A percentile compares a stretch with the other conserved stretches of the same genome.
Evolutionary conservation across 768 basidiomycete genomes (phyloP).

Genomic region (Termitomyces sp.): DNA sequence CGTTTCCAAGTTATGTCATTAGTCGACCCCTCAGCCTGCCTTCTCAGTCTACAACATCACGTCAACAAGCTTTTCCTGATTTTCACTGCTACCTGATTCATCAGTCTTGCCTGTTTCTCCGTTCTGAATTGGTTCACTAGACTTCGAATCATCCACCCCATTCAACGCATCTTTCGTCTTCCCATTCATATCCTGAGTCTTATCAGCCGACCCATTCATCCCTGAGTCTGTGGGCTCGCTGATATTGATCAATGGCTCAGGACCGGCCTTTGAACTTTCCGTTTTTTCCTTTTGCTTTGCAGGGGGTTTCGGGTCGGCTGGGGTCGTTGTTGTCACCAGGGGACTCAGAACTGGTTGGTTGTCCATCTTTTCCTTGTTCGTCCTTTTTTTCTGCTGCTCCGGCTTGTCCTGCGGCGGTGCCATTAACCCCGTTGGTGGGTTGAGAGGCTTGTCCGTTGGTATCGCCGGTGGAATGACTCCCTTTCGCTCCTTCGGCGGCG

Average conservation of each 20-base stretch:
- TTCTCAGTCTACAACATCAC: neutral
- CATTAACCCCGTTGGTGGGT: neutral
- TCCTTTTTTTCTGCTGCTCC: neutral
- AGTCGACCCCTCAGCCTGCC: neutral
- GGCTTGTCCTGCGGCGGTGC: neutral
- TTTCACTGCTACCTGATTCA: neutral
- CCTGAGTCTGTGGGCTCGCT: neutral
- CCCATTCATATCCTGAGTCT: neutral
- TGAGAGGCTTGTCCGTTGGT: neutral
- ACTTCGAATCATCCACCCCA: neutral
- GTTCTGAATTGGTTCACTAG: neutral
- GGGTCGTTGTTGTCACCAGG: neutral
- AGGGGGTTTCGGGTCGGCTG: neutral
- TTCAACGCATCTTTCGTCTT: neutral
- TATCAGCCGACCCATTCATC: neutral
- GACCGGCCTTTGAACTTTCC: neutral
- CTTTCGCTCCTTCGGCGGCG: neutral
- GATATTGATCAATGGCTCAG: constrained; percentile 1
- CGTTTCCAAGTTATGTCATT: neutral
- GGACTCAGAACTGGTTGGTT: neutral
- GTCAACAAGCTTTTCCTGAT: neutral
- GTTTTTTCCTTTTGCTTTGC: neutral
- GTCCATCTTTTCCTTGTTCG: neutral
- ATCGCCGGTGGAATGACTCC: neutral
- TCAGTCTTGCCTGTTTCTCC: neutral